Evolutionary conservation across 2,329 filamentous ascomycete genomes (phyloP).

Genomic region (Claviceps capensis): DNA sequence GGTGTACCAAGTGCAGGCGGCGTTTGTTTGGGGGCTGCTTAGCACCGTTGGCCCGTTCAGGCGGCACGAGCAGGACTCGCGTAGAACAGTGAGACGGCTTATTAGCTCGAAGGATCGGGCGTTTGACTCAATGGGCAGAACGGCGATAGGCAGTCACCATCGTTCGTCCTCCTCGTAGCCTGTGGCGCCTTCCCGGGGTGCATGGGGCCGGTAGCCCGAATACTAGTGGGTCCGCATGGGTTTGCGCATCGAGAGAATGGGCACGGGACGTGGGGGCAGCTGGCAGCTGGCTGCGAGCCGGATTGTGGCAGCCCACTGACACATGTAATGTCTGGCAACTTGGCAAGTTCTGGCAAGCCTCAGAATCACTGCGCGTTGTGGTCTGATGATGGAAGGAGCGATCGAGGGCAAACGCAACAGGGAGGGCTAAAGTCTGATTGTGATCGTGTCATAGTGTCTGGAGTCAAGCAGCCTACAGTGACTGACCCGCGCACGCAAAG

Average conservation of each 20-base stretch:
- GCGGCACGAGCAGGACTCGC: background rate
- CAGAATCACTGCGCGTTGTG: too few relatives aligned
- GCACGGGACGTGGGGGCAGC: background rate
- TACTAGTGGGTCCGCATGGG: conserved; percentile 3
- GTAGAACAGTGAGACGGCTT: background rate
- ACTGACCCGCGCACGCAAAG: background rate
- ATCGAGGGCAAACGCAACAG: background rate
- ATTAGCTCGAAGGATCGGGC: conserved; percentile 2
- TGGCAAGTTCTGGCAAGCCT: too few relatives aligned
- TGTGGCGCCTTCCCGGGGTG: background rate
- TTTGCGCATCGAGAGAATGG: conserved; percentile 1
- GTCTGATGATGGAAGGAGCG: background rate
- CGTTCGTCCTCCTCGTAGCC: background rate
- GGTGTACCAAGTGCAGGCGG: background rate
- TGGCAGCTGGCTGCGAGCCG: background rate
- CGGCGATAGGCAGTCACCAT: background rate
- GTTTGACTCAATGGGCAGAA: background rate
- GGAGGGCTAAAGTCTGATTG: too few relatives aligned
- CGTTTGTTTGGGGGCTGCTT: conserved; percentile 2
- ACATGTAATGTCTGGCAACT: too few relatives aligned
- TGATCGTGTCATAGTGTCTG: too few relatives aligned
- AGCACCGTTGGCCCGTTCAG: conserved; percentile 5
- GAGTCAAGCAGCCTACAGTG: too few relatives aligned
- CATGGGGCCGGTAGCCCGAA: background rate
- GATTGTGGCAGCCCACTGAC: too few relatives aligned